A percentile compares a stretch with the other conserved stretches of the same genome.
Evolutionary conservation across 2,329 filamentous ascomycete genomes (phyloP).

Genomic region (Raffaelea ambrosiae): DNA sequence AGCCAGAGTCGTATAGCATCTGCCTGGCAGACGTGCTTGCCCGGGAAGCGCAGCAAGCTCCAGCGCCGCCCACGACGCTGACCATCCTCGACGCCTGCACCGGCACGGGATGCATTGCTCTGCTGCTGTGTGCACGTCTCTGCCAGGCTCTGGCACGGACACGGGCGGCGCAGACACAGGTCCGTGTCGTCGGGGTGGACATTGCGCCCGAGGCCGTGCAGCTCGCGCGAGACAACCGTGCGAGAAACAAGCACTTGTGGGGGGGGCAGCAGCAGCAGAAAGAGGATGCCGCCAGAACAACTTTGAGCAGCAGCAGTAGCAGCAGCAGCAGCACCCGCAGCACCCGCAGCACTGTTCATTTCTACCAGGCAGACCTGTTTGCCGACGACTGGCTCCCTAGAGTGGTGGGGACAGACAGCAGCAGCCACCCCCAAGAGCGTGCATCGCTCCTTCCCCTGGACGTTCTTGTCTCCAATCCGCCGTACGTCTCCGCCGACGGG

Average conservation of each 20-base stretch:
- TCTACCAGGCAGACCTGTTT: slow-evolving; percentile 33
- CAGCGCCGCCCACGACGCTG: slow-evolving; percentile 23
- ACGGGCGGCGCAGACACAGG: slow-evolving; percentile 7
- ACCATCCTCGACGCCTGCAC: slow-evolving; percentile 79
- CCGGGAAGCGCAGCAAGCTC: neutral
- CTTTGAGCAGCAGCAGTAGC: too few species aligned
- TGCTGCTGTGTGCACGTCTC: slow-evolving; percentile 58
- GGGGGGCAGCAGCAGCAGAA: neutral
- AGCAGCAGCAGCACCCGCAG: too few species aligned
- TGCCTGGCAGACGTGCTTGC: slow-evolving; percentile 35
- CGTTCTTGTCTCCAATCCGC: slow-evolving; percentile 79
- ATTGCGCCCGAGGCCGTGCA: slow-evolving; percentile 56
- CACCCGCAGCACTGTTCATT: slow-evolving; percentile 6
- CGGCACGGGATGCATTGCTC: slow-evolving; percentile 81
- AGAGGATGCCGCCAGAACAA: too few species aligned
- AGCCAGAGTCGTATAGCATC: slow-evolving; percentile 62
- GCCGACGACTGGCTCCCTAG: slow-evolving; percentile 25
- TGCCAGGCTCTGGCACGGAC: slow-evolving; percentile 2
- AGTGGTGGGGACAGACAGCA: neutral
- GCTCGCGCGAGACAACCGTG: slow-evolving; percentile 58
- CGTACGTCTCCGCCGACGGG: slow-evolving; percentile 66
- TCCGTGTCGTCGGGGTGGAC: slow-evolving; percentile 63
- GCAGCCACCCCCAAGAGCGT: too few species aligned
- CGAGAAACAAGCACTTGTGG: slow-evolving; percentile 32
- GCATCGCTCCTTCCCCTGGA: slow-evolving; percentile 38